A percentile compares a stretch with the other conserved stretches of the same genome.
Evolutionary conservation across 2,329 filamentous ascomycete genomes (phyloP).

Genomic region (Ceratocystis destructans): DNA sequence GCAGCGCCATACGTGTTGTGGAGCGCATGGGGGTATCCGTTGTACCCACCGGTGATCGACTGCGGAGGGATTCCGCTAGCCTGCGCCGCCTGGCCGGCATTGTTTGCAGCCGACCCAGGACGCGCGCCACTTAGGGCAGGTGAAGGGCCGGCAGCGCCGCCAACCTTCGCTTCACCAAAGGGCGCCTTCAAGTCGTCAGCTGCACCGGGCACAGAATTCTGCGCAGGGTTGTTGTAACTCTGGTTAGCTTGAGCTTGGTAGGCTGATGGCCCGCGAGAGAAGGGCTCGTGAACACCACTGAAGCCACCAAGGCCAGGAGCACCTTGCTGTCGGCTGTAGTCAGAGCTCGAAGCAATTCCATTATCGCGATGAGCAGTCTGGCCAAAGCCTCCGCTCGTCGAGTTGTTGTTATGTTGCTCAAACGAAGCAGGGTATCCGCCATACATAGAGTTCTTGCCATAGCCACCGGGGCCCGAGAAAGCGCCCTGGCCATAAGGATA

Average conservation of each 20-base stretch:
- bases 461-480: slow-evolving; percentile 30
- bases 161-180: slow-evolving; percentile 41
- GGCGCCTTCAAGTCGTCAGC: slow-evolving; percentile 44
- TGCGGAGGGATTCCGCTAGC: slow-evolving; percentile 41
- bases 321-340: slow-evolving; percentile 40
- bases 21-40: slow-evolving; percentile 39
- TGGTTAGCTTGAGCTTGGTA: slow-evolving; percentile 44
- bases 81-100: slow-evolving; percentile 34
- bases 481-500: slow-evolving; percentile 40
- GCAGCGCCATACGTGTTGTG: slow-evolving; percentile 40
- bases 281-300: slow-evolving; percentile 37
- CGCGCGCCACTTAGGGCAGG: slow-evolving; percentile 43
- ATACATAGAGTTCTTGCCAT: slow-evolving; percentile 42
- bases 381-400: slow-evolving; percentile 39
- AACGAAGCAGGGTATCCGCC: slow-evolving; percentile 45
- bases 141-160: slow-evolving; percentile 36
- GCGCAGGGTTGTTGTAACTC: slow-evolving; percentile 38
- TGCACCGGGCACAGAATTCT: slow-evolving; percentile 31
- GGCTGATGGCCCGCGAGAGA: slow-evolving; percentile 37
- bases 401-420: slow-evolving; percentile 35
- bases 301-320: slow-evolving; percentile 37
- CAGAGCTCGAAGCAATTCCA: slow-evolving; percentile 36
- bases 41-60: slow-evolving; percentile 37
- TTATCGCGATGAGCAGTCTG: slow-evolving; percentile 42
- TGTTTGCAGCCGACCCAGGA: slow-evolving; percentile 44